Evolutionary conservation across 768 basidiomycete species (phyloP).

Genomic region (Suillus hirtellus): DNA sequence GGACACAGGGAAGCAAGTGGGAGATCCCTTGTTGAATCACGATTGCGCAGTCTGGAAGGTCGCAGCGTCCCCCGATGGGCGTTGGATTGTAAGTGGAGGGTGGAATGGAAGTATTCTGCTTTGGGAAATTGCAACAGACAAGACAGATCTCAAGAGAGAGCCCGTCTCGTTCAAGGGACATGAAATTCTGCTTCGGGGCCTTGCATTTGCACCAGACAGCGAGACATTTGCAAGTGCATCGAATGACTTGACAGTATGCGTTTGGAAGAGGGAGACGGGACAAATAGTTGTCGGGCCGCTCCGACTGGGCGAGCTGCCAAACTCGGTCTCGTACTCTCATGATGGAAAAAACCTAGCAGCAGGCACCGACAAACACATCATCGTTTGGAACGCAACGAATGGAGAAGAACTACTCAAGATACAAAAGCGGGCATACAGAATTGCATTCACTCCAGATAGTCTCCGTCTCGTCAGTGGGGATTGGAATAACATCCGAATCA

Average conservation of each 20-base stretch:
- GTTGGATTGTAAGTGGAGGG: not conserved
- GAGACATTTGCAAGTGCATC: not conserved
- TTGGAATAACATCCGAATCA: too few species aligned
- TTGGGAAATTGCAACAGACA: too few species aligned
- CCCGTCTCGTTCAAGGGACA: not conserved
- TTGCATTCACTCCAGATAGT: not conserved
- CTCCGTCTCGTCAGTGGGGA: not conserved
- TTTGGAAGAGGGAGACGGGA: not conserved
- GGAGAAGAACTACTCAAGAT: not conserved
- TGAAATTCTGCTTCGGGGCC: not conserved
- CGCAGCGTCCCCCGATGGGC: not conserved
- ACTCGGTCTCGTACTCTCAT: not conserved
- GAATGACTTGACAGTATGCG: not conserved
- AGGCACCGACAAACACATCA: constrained; percentile 9
- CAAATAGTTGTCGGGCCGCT: not conserved
- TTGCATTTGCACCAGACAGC: not conserved
- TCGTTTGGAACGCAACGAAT: not conserved
- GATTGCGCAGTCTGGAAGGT: not conserved
- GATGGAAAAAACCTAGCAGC: constrained; percentile 5
- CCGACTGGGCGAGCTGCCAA: not conserved
- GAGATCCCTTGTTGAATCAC: not conserved
- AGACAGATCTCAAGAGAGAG: not conserved
- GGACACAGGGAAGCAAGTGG: not conserved
- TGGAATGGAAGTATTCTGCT: too few species aligned
- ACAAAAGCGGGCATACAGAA: not conserved